Evolutionary conservation across 768 basidiomycete species (phyloP), one percentile per base, ranked within the genome.

Genomic region (Lactarius sp.): DNA sequence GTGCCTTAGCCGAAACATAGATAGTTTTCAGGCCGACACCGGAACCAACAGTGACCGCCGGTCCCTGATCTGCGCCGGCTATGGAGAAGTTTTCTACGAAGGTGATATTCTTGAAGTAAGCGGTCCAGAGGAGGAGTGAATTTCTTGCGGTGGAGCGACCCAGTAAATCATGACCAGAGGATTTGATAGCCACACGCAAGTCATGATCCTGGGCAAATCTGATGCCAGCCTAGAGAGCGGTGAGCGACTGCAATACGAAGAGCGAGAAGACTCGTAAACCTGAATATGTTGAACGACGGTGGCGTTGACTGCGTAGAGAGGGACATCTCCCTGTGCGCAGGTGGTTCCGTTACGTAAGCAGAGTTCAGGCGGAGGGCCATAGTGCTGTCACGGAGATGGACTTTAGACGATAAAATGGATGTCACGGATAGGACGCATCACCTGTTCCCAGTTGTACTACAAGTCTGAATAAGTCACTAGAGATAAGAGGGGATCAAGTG

Each of bases 61-160:
- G 59, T 0, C 75, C 76, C 46, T 66, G 54, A 52, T 73, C 64
- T 13, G 6, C 39, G 39, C 42, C 42, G 42, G 42, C 42, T 16
- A 44, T n/a, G 8, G 16, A 6, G 7, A n/a, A n/a, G 5, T 44
- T 14, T 18, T 44, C 18, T 16, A 16, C 18, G 18, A 44, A 44
- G 18, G 42, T 65, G 7, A 75, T 73, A 52, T 77, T 68, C 62
- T 76, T 71, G 49, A 79, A 60, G 56, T 75, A 67, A 31, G 76
- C 76, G 0, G 77, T 79, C 74, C 76, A 80, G 46, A 80, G 68
- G 58, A 80, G 68, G 41, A 82, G 73, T 3, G 74, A 73, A 12
- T 74, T 72, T 0, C 73, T 74, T 27, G 75, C 78, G 2, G 79
- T 76, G 22, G 80, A 44, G 53, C 42, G 42, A 44, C 42, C 42